phyloP scores from a whole-genome alignment of 305 asterid genomes.

The Ilex paraguariensis region DNA sequence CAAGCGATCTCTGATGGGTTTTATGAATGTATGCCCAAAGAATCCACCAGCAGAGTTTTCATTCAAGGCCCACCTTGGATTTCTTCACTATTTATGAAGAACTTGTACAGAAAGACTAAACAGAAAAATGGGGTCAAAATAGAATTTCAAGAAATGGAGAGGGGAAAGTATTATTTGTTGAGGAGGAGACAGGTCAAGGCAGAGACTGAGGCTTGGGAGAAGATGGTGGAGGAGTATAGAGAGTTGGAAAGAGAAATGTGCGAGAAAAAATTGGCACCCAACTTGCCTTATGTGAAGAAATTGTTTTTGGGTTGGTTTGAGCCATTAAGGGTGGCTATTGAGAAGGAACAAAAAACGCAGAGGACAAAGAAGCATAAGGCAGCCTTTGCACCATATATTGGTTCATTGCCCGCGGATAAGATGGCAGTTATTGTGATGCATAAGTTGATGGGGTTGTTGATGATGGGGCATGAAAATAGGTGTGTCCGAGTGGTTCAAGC shows the following conservation, averaged over 20 bases:
- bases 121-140: conserved; percentile 42
- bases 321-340: conserved; percentile 73
- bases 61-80: conserved; percentile 89
- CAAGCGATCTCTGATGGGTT: conserved; percentile 43
- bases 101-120: conserved; percentile 45
- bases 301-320: conserved; percentile 88
- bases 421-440: conserved; percentile 96
- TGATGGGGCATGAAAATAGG: conserved; percentile 82
- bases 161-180: conserved; percentile 56
- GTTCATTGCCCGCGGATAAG: conserved; percentile 80
- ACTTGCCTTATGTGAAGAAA: conserved; percentile 79
- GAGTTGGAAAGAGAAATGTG: conserved; percentile 93
- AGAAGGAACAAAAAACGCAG: conserved; percentile 55
- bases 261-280: conserved; percentile 86
- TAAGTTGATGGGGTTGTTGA: conserved; percentile 78
- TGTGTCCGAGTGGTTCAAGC: conserved; percentile 86
- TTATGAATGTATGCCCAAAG: conserved; percentile 21
- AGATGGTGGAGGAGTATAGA: conserved; percentile 73
- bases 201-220: conserved; percentile 96
- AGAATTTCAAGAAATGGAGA: conserved; percentile 61
- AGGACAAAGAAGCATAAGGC: conserved; percentile 51
- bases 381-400: conserved; percentile 67
- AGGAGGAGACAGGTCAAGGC: conserved; percentile 73
- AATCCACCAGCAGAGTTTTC: conserved; percentile 42
- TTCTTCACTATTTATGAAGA: conserved; percentile 67